A percentile compares a stretch with the other conserved stretches of the same genome.
Evolutionary conservation across 805 yeast species (phyloP).

Genomic region (Grigorovia yakushimaensis): DNA sequence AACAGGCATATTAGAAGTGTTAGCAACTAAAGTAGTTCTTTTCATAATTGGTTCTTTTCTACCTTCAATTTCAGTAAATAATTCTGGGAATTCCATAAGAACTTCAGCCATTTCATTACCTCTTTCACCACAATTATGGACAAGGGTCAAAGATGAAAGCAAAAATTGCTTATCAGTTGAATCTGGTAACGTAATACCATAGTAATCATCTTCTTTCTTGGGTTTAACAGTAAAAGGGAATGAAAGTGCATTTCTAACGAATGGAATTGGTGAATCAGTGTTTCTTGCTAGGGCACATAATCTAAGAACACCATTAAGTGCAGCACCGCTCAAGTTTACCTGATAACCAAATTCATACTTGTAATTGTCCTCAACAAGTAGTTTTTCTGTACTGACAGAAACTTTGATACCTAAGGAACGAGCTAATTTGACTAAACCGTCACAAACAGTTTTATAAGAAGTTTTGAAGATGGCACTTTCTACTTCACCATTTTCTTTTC

Average conservation of each 20-base stretch:
- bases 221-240: slow-evolving; percentile 27
- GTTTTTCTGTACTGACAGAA: slow-evolving; percentile 23
- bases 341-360: no score
- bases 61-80: slow-evolving; percentile 83
- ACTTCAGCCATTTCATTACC: slow-evolving; percentile 99
- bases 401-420: slow-evolving; percentile 37
- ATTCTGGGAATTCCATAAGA: slow-evolving; percentile 98
- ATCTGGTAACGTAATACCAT: slow-evolving; percentile 34
- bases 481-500: slow-evolving; percentile 20
- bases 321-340: slow-evolving; percentile 22
- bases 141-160: slow-evolving; percentile 31
- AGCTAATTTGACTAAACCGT: slow-evolving; percentile 31
- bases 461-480: slow-evolving; percentile 19
- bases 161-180: slow-evolving; percentile 36
- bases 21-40: slow-evolving; percentile 97
- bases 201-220: slow-evolving; percentile 29
- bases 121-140: slow-evolving; percentile 68
- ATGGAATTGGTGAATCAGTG: not conserved
- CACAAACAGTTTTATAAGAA: no score
- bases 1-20: slow-evolving; percentile 99
- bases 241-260: slow-evolving; percentile 7
- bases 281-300: slow-evolving; percentile 17
- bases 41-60: slow-evolving; percentile 98
- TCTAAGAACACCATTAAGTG: slow-evolving; percentile 20
- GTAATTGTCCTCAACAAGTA: slow-evolving; percentile 12